These are phyloP conservation scores for Phytophthora europaea DNA, from an alignment of 352 stramenopile genomes.

Conservation along the genomic window DNA sequence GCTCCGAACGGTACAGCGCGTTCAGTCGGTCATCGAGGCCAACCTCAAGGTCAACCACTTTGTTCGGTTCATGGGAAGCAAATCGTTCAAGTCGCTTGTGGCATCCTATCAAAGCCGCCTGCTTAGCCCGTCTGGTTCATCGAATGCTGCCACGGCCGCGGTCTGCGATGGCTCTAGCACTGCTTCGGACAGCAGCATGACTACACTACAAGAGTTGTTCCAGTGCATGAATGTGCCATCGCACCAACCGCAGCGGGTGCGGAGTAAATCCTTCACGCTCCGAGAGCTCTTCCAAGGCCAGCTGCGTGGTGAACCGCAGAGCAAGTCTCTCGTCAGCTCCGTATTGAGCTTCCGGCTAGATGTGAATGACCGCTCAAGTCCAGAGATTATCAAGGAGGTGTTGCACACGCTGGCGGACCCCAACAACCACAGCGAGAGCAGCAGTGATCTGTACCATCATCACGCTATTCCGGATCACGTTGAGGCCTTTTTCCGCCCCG, in stretches of 20 bases:
- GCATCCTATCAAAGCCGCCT: conserved; percentile 80
- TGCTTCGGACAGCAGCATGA: conserved; percentile 83
- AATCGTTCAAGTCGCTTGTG: conserved; percentile 84
- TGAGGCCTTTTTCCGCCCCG: conserved; percentile 83
- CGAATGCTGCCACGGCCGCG: conserved; percentile 26
- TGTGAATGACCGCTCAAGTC: conserved; percentile 62
- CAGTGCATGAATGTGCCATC: conserved; percentile 91
- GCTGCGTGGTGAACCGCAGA: conserved; percentile 66
- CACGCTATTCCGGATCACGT: conserved; percentile 86
- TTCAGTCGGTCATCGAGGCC: conserved; percentile 73
- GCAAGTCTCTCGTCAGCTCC: conserved; percentile 75
- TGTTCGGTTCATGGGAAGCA: conserved; percentile 86
- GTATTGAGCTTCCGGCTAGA: conserved; percentile 78
- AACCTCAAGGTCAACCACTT: conserved; percentile 90
- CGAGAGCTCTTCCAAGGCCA: conserved; percentile 74
- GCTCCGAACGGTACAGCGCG: conserved; percentile 61
- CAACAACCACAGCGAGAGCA: conserved; percentile 50
- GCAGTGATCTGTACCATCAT: conserved; percentile 76
- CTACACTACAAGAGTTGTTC: conserved; percentile 87
- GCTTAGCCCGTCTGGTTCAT: conserved; percentile 69
- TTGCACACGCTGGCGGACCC: conserved; percentile 72
- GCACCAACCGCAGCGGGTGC: conserved; percentile 79
- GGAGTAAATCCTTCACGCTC: conserved; percentile 76
- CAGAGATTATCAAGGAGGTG: conserved; percentile 73
- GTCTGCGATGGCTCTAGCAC: conserved; percentile 47